Conservation (phyloP, 495 filamentous ascomycete species). For the Neurospora intermedia region DNA sequence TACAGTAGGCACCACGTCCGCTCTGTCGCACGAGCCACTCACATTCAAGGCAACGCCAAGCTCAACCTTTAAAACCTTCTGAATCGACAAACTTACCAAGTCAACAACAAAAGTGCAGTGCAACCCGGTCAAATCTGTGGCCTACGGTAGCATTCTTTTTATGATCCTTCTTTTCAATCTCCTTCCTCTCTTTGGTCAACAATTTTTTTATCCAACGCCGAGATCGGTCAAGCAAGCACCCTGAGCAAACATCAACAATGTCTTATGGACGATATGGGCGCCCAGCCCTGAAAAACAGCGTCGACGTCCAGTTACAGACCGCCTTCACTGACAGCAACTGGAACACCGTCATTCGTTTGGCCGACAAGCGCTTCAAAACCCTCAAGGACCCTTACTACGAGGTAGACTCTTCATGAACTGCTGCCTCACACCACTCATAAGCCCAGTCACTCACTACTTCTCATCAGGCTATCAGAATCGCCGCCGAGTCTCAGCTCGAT, state of each 20-base stretch:
- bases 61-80: not conserved
- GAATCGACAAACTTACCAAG: not conserved
- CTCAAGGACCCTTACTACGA: conserved; percentile 38
- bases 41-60: not conserved
- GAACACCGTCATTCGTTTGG: conserved; percentile 28
- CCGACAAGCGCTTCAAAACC: conserved; percentile 27
- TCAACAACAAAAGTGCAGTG: not conserved
- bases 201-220: not conserved
- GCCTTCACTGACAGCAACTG: conserved; percentile 35
- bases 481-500: conserved; percentile 34
- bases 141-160: not conserved
- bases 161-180: not conserved
- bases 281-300: conserved; percentile 25
- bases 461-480: conserved; percentile 32
- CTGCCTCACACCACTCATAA: not conserved
- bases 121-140: not conserved
- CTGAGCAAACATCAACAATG: conserved; percentile 7
- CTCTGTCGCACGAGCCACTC: not conserved
- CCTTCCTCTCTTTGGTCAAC: not conserved
- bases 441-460: conserved; percentile 1
- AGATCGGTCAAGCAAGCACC: not conserved
- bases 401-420: conserved; percentile 11
- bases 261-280: conserved; percentile 14
- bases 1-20: not conserved
- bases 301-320: conserved; percentile 28